Base-by-base conservation (phyloP, 2,329 filamentous ascomycete genomes). In the Myriosclerotinia duriaeana region DNA sequence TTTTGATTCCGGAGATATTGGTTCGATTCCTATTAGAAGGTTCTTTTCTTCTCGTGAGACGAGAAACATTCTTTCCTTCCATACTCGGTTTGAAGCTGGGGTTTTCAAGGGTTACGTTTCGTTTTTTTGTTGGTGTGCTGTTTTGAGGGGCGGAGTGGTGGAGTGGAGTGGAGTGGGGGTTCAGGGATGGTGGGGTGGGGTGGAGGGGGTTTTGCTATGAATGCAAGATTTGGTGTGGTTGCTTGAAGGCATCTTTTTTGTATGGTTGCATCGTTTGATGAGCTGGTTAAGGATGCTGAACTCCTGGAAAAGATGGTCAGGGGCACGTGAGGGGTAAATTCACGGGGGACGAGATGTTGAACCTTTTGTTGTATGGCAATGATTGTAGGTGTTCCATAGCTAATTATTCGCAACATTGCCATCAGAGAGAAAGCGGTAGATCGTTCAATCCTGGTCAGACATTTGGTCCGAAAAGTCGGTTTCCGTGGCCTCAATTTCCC, bases 1-100 rank as follows among this genome's bases (percentile, higher is more conserved):
- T 63, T 63, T 42, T 63, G 60, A 63, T 63, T 63, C 60, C 6
- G 60, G 60, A 63, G 60, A 63, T 63, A 63, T 63, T 63, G 60
- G 60, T 63, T 63, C 60, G 60, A 63, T 63, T 63, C 60, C 60
- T 63, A 63, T 63, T 63, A 60, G 42, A 48, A 60, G 46, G 46
- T 63, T 63, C 60, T 30, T 1, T 5, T 5, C 15, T 7, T 5
- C 5, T 34, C 30, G 30, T 34, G 1, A 34, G 50, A n/a, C n/a
- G n/a, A n/a, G n/a, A n/a, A 42, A 53, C 56, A 20, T 60, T 48
- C 56, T 36, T 11, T 30, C 38, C 53, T 53, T 42, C 34, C 50
- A 42, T 63, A 42, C 46, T 3, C 60, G 53, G 60, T 53, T 63
- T 53, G 17, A 63, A 52, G 8, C 46, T 63, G 60, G 20, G 60